A percentile compares a stretch with the other conserved stretches of the same genome.
These are phyloP conservation scores for Ilex paraguariensis DNA, from an alignment of 305 asterid genomes.

Conservation along the genomic window DNA sequence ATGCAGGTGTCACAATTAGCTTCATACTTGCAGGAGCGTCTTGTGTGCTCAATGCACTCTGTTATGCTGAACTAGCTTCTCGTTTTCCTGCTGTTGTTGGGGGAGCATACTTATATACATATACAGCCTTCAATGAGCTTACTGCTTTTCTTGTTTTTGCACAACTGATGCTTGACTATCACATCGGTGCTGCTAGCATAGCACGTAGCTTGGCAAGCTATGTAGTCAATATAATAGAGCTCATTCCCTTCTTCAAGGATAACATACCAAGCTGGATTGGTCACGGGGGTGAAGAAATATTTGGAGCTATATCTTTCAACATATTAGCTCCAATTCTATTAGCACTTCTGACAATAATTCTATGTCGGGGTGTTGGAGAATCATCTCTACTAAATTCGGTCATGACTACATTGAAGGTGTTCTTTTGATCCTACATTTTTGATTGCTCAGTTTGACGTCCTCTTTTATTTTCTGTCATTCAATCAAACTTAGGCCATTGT, in stretches of 20 bases:
- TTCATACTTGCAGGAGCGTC: conserved; percentile 86
- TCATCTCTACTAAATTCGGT: conserved; percentile 69
- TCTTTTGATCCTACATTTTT: conserved; percentile 11
- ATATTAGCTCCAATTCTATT: conserved; percentile 78
- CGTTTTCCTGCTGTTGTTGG: conserved; percentile 98
- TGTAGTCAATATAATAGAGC: conserved; percentile 64
- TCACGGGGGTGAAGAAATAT: conserved; percentile 65
- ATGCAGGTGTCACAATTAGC: conserved; percentile 84
- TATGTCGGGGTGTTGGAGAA: conserved; percentile 93
- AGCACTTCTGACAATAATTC: conserved; percentile 59
- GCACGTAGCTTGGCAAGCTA: conserved; percentile 98
- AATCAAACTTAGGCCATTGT: not conserved
- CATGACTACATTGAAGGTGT: conserved; percentile 85
- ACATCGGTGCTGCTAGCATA: conserved; percentile 95
- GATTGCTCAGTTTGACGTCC: conserved; percentile 3
- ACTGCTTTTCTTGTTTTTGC: conserved; percentile 89
- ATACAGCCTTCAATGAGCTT: conserved; percentile 96
- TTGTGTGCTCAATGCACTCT: conserved; percentile 84
- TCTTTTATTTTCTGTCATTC: not conserved
- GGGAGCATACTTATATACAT: conserved; percentile 88
- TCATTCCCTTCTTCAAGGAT: conserved; percentile 63
- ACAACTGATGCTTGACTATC: conserved; percentile 95
- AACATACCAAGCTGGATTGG: conserved; percentile 87
- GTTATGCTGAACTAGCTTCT: conserved; percentile 90
- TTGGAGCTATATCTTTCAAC: conserved; percentile 67